phyloP scores from a whole-genome alignment of 768 basidiomycete species.

The Cytidiella melzeri region DNA sequence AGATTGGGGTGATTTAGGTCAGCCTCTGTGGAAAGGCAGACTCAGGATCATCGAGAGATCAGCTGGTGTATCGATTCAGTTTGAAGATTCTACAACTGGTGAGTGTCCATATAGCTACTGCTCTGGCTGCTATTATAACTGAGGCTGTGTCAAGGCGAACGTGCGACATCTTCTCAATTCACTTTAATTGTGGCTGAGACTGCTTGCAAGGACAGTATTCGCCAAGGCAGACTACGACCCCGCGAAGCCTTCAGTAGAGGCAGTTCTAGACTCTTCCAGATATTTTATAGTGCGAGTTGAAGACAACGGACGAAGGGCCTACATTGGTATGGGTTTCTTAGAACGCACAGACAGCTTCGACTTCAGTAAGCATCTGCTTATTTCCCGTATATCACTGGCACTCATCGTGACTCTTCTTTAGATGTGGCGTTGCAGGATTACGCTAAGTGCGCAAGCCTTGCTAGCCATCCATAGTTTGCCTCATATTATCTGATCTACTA shows the following conservation, averaged over 20 bases:
- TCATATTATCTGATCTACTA: constrained; percentile 11
- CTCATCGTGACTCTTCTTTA: constrained; percentile 24
- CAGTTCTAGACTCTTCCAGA: constrained; percentile 91
- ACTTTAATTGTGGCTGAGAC: background rate
- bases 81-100: constrained; percentile 83
- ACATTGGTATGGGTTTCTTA: constrained; percentile 89
- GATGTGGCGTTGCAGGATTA: constrained; percentile 86
- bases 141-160: constrained; percentile 53
- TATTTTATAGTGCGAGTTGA: constrained; percentile 94
- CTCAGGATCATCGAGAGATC: constrained; percentile 80
- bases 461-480: background rate
- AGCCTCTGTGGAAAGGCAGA: constrained; percentile 89
- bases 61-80: constrained; percentile 56
- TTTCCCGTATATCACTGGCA: background rate
- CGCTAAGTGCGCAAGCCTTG: constrained; percentile 57
- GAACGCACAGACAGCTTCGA: constrained; percentile 89
- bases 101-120: no score
- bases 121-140: no score
- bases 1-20: constrained; percentile 84
- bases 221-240: constrained; percentile 81
- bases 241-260: constrained; percentile 79
- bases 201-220: constrained; percentile 51
- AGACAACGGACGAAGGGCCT: constrained; percentile 81
- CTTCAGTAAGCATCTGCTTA: constrained; percentile 60
- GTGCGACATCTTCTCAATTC: constrained; percentile 36